A percentile compares a stretch with the other conserved stretches of the same genome.
Evolutionary conservation across 306 rosid genomes (phyloP).

Genomic region (Cyamopsis tetragonoloba): DNA sequence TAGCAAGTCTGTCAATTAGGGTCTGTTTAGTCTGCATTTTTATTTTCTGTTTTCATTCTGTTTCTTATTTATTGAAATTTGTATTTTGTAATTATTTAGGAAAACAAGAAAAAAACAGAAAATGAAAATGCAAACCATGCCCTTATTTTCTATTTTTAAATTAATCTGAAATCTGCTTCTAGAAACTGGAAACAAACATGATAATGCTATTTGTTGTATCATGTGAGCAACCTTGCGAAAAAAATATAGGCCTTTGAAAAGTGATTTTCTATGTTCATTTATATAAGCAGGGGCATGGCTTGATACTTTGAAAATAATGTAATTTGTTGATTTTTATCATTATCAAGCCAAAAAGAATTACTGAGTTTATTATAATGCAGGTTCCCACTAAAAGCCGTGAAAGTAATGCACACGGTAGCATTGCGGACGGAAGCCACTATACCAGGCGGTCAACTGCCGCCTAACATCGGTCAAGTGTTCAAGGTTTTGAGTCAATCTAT

Average conservation of each 20-base stretch:
- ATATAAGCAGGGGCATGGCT: neutral
- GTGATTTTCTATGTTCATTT: neutral
- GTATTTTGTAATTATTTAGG: too few species aligned
- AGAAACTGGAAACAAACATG: too few species aligned
- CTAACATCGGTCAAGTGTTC: constrained; percentile 84
- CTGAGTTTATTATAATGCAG: constrained; percentile 36
- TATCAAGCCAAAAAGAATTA: neutral
- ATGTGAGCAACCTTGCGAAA: neutral
- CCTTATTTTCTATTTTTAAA: too few species aligned
- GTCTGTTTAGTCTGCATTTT: too few species aligned
- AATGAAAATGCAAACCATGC: too few species aligned
- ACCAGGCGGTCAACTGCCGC: constrained; percentile 69
- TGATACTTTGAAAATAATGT: neutral
- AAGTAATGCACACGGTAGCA: constrained; percentile 98
- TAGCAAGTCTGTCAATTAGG: too few species aligned
- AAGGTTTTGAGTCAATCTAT: constrained; percentile 49
- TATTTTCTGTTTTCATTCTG: too few species aligned
- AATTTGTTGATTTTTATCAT: neutral
- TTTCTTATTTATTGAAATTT: too few species aligned
- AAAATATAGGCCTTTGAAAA: neutral
- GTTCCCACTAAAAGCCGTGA: constrained; percentile 89
- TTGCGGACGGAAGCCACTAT: constrained; percentile 90
- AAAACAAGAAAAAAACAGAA: too few species aligned
- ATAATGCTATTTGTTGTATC: too few species aligned
- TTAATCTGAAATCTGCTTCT: too few species aligned